Conservation (phyloP, 2,329 filamentous ascomycete genomes). For the Celoporthe dispersa region DNA sequence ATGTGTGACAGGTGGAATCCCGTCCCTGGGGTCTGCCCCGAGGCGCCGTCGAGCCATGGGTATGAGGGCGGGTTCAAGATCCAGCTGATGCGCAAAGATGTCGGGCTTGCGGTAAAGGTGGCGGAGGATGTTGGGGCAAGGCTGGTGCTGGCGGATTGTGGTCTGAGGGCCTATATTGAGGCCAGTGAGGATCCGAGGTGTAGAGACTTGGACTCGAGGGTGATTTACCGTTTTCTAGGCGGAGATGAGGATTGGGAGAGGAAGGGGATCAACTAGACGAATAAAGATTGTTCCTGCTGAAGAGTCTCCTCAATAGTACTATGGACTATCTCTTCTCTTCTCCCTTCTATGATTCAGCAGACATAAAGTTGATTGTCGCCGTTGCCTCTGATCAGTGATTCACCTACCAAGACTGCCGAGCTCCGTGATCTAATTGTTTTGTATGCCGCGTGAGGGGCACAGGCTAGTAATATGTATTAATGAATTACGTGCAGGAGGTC, state of each 20-base stretch:
- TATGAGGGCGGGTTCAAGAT: conserved; percentile 60
- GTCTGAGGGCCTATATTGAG: conserved; percentile 54
- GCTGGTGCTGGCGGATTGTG: conserved; percentile 54
- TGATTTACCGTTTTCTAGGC: conserved; percentile 61
- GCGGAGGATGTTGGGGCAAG: conserved; percentile 55
- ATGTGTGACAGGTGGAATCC: conserved; percentile 41
- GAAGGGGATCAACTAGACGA: neutral
- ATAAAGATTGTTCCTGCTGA: neutral
- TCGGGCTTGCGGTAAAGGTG: conserved; percentile 58
- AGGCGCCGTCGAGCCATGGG: conserved; percentile 37
- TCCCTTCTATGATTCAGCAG: no score
- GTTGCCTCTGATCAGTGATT: neutral
- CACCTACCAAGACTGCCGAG: neutral
- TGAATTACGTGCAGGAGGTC: neutral
- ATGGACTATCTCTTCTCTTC: no score
- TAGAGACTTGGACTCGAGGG: conserved; percentile 58
- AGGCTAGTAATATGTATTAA: neutral
- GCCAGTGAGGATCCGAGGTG: conserved; percentile 56
- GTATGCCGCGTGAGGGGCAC: conserved; percentile 3
- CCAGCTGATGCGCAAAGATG: conserved; percentile 64
- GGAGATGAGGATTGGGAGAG: conserved; percentile 54
- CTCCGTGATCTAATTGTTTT: neutral
- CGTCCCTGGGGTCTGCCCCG: conserved; percentile 39
- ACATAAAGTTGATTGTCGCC: no score
- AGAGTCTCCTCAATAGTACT: neutral